Conservation (phyloP, 805 yeast species). For the Metschnikowia hibisci region DNA sequence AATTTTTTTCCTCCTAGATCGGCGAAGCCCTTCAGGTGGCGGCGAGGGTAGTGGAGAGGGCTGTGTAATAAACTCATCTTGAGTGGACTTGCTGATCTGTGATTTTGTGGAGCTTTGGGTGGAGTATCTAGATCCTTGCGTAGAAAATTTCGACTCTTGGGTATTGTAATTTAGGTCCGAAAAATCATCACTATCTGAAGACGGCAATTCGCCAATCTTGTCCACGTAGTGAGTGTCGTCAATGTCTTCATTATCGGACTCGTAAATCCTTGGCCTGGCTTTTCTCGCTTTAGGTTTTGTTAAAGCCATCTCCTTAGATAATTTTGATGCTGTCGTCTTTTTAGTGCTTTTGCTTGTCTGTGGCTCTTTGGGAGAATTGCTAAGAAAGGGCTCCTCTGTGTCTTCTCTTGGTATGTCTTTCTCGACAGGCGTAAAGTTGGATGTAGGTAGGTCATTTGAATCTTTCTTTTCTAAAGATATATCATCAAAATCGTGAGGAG, state of each 20-base stretch:
- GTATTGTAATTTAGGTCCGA: constrained; percentile 2
- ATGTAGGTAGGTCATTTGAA: too few relatives aligned
- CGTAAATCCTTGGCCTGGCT: background rate
- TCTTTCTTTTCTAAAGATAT: background rate
- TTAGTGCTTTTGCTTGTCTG: background rate
- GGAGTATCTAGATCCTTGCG: constrained; percentile 3
- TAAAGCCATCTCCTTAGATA: constrained; percentile 1
- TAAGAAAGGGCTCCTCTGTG: background rate
- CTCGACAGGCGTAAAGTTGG: background rate
- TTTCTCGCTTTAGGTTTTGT: background rate
- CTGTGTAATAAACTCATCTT: constrained; percentile 12
- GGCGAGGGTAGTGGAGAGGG: constrained; percentile 41
- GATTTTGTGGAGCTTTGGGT: constrained; percentile 2
- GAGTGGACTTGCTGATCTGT: constrained; percentile 1
- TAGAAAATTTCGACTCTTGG: constrained; percentile 2
- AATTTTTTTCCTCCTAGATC: constrained; percentile 62
- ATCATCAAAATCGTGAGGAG: background rate
- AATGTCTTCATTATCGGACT: background rate
- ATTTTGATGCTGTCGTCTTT: background rate
- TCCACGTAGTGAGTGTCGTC: background rate
- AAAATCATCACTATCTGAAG: constrained; percentile 3
- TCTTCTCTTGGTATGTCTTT: background rate
- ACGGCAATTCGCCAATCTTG: background rate
- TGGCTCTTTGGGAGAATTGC: background rate
- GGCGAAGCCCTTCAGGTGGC: constrained; percentile 48